Percentiles rank a stretch among this genome's conserved stretches.
Evolutionary conservation across 2,329 filamentous ascomycete genomes (phyloP).

Genomic region (Fusarium cicatricum): DNA sequence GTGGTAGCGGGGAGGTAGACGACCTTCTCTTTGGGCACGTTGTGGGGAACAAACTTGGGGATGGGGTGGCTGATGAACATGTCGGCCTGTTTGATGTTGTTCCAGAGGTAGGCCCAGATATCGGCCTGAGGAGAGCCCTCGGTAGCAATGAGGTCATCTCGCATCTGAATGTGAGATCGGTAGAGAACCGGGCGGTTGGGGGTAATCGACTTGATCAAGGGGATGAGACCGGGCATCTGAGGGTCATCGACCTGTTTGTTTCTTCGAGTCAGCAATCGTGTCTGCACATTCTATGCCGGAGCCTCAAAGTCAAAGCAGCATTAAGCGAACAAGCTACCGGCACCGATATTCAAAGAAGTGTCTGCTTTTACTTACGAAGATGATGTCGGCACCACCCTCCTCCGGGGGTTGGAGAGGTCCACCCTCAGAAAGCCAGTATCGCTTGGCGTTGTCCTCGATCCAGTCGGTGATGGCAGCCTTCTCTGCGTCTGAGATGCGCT

Average conservation of each 20-base stretch:
- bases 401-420: slow-evolving; percentile 71
- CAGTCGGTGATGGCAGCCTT: slow-evolving; percentile 72
- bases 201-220: slow-evolving; percentile 74
- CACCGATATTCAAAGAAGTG: not conserved
- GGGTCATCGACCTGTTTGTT: slow-evolving; percentile 73
- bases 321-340: too few species aligned
- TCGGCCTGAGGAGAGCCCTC: slow-evolving; percentile 73
- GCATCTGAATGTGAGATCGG: slow-evolving; percentile 84
- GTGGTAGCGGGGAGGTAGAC: slow-evolving; percentile 82
- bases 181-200: slow-evolving; percentile 81
- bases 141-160: slow-evolving; percentile 73
- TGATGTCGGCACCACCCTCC: slow-evolving; percentile 77
- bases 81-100: slow-evolving; percentile 74
- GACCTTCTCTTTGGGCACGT: slow-evolving; percentile 71
- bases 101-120: slow-evolving; percentile 80
- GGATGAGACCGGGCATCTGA: slow-evolving; percentile 83
- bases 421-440: slow-evolving; percentile 75
- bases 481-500: slow-evolving; percentile 70
- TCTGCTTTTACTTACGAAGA: slow-evolving; percentile 61
- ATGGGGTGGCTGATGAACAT: slow-evolving; percentile 87
- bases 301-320: too few species aligned
- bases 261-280: not conserved
- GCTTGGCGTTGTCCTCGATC: slow-evolving; percentile 76
- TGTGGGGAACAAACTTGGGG: slow-evolving; percentile 74
- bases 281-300: not conserved